Conservation (phyloP, 176 grass and related monocot species). For the Dendrocalamus sinicus region DNA sequence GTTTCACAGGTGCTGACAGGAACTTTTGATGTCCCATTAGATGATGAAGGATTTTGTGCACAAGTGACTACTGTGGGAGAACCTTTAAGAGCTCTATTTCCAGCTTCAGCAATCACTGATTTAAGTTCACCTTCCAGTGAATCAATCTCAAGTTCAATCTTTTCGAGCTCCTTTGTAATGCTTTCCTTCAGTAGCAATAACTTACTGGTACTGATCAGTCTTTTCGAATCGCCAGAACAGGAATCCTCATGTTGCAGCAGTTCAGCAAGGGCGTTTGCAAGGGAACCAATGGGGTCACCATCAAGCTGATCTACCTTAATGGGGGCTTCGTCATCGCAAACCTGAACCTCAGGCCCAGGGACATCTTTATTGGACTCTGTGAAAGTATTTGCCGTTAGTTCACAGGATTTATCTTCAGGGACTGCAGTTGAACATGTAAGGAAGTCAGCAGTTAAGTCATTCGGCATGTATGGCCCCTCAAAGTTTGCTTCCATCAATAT, state of each 20-base stretch:
- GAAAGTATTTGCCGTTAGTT: conserved; percentile 42
- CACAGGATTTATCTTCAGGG: conserved; percentile 60
- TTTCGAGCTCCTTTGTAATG: conserved; percentile 84
- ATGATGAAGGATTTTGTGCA: conserved; percentile 48
- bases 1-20: conserved; percentile 23
- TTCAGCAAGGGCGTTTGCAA: conserved; percentile 63
- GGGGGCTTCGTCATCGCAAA: conserved; percentile 29
- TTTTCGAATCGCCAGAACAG: conserved; percentile 68
- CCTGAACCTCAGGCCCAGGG: conserved; percentile 32
- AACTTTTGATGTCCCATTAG: conserved; percentile 47
- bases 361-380: conserved; percentile 39
- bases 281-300: conserved; percentile 55
- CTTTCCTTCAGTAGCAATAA: conserved; percentile 70
- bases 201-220: conserved; percentile 54
- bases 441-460: conserved; percentile 10
- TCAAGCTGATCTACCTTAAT: conserved; percentile 57
- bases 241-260: conserved; percentile 71
- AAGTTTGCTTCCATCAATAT: not conserved
- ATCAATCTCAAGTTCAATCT: conserved; percentile 88
- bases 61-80: conserved; percentile 31
- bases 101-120: conserved; percentile 34
- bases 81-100: conserved; percentile 30
- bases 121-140: conserved; percentile 83
- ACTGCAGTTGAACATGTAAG: conserved; percentile 58
- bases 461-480: not conserved